These are phyloP conservation scores for Tephrocybe sp. DNA, from an alignment of 768 basidiomycete species.

Conservation along the genomic window DNA sequence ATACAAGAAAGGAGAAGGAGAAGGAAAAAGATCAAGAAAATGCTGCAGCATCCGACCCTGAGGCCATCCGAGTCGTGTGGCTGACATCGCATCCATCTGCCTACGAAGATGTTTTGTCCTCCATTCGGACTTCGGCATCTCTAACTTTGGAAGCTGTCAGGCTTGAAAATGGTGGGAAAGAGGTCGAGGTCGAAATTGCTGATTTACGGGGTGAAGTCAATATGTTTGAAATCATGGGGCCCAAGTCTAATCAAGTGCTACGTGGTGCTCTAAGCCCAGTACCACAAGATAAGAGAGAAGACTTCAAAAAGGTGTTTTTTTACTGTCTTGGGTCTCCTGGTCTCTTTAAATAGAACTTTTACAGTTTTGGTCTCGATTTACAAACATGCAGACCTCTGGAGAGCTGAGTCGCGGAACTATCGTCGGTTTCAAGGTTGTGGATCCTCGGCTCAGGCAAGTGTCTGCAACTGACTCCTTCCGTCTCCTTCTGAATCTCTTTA, in stretches of 20 bases:
- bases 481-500: neutral
- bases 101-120: slow-evolving; percentile 53
- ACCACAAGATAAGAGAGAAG: slow-evolving; percentile 45
- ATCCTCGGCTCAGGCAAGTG: slow-evolving; percentile 82
- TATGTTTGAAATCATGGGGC: slow-evolving; percentile 89
- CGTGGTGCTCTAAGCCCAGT: slow-evolving; percentile 60
- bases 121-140: slow-evolving; percentile 54
- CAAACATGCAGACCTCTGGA: slow-evolving; percentile 60
- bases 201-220: slow-evolving; percentile 74
- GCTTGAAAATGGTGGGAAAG: slow-evolving; percentile 20
- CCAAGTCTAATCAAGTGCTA: slow-evolving; percentile 74
- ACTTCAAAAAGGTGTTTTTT: slow-evolving; percentile 56
- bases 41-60: slow-evolving; percentile 12
- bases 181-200: slow-evolving; percentile 57
- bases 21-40: slow-evolving; percentile 31
- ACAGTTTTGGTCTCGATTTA: slow-evolving; percentile 71
- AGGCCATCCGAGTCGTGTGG: slow-evolving; percentile 57
- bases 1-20: slow-evolving; percentile 33
- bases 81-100: slow-evolving; percentile 77
- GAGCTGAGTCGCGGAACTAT: slow-evolving; percentile 75
- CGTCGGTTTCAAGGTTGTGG: slow-evolving; percentile 76
- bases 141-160: slow-evolving; percentile 39
- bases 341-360: neutral
- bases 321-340: neutral
- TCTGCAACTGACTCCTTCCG: neutral